Evolutionary conservation across 345 rosid genomes (phyloP).

Genomic region (Aethionema arabicum): DNA sequence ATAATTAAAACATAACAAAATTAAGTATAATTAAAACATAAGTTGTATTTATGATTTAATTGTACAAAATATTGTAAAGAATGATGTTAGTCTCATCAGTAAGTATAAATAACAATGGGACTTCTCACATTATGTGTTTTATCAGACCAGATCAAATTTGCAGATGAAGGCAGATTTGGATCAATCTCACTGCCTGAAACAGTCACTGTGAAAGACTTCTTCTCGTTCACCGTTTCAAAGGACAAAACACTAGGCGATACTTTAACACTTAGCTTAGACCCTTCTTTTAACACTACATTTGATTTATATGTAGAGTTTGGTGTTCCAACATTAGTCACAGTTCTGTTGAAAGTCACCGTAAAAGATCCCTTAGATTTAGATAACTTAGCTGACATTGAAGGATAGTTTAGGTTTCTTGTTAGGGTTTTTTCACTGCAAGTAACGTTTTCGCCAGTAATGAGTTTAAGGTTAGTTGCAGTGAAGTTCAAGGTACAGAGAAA

Average conservation of each 20-base stretch:
- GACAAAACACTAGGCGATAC: no score
- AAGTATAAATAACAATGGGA: constrained; percentile 36
- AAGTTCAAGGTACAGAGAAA: constrained; percentile 37
- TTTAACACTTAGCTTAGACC: no score
- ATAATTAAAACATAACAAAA: no score
- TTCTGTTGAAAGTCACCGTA: constrained; percentile 31
- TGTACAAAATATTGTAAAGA: no score
- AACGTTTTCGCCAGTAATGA: constrained; percentile 36
- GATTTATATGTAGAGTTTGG: no score
- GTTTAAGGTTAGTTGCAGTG: background rate
- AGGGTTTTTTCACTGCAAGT: constrained; percentile 28
- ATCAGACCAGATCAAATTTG: constrained; percentile 38
- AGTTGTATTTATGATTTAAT: no score
- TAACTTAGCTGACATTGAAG: constrained; percentile 19
- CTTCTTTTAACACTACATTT: no score
- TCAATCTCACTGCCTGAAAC: background rate
- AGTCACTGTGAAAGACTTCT: no score
- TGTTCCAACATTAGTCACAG: no score
- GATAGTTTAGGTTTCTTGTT: constrained; percentile 28
- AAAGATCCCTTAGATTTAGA: background rate
- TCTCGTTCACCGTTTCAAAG: no score
- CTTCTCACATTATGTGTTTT: constrained; percentile 36
- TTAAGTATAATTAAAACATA: no score
- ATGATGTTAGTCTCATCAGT: no score
- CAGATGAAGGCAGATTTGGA: constrained; percentile 13